Conservation (phyloP, 345 rosid species). For the Physaria fendleri region DNA sequence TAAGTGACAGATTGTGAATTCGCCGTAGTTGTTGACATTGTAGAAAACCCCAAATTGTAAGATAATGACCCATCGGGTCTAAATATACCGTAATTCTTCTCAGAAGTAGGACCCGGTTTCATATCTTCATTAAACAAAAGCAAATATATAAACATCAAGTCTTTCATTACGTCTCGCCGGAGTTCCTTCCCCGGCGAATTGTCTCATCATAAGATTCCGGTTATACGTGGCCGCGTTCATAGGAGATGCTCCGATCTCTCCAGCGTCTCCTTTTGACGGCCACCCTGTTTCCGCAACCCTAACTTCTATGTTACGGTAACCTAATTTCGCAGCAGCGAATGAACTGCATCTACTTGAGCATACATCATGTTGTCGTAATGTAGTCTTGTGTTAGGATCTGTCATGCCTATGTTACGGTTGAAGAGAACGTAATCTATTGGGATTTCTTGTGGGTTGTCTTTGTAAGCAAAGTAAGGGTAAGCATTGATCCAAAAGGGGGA, state of each 20-base stretch:
- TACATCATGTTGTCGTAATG: conserved; percentile 91
- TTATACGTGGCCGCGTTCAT: conserved; percentile 70
- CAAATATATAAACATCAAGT: conserved; percentile 75
- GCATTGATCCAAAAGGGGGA: conserved; percentile 96
- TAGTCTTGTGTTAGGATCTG: conserved; percentile 65
- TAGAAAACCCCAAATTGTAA: conserved; percentile 77
- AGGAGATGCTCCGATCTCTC: conserved; percentile 66
- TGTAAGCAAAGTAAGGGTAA: conserved; percentile 92
- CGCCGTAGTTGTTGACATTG: conserved; percentile 40
- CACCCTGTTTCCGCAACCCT: conserved; percentile 93
- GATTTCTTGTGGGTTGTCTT: conserved; percentile 46
- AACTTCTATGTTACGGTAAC: conserved; percentile 64
- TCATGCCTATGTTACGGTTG: conserved; percentile 77
- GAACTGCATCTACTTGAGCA: conserved; percentile 84
- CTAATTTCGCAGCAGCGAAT: conserved; percentile 66
- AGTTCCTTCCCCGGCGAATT: conserved; percentile 72
- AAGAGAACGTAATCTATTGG: conserved; percentile 74
- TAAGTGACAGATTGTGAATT: conserved; percentile 44
- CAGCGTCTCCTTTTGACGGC: conserved; percentile 86
- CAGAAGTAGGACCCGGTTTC: conserved; percentile 92
- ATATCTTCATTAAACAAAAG: conserved; percentile 82
- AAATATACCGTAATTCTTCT: conserved; percentile 86
- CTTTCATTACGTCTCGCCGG: conserved; percentile 59
- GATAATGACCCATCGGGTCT: conserved; percentile 78
- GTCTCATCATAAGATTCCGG: conserved; percentile 67